Evolutionary conservation across 1,139 yeast species (phyloP).

Genomic region (Candida sp.): DNA sequence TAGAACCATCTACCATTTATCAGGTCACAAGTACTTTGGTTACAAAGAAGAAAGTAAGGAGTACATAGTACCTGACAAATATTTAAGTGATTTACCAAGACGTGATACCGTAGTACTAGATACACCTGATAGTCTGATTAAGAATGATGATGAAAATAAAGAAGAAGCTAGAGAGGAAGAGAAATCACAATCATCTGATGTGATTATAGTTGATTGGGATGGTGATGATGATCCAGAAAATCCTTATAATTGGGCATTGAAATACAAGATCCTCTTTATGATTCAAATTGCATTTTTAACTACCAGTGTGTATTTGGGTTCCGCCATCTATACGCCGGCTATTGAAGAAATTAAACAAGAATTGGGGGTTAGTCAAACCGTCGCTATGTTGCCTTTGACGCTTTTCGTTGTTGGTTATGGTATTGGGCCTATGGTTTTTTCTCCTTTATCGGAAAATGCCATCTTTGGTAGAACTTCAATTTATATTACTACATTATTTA

Average conservation of each 20-base stretch:
- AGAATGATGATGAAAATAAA: background rate
- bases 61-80: conserved; percentile 31
- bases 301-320: conserved; percentile 54
- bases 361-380: conserved; percentile 21
- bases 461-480: conserved; percentile 51
- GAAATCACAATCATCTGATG: background rate
- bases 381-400: conserved; percentile 32
- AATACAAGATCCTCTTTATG: conserved; percentile 34
- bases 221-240: conserved; percentile 54
- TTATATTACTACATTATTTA: conserved; percentile 25
- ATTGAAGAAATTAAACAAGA: conserved; percentile 22
- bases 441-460: conserved; percentile 37
- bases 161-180: background rate
- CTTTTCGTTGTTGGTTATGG: conserved; percentile 39
- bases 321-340: conserved; percentile 63
- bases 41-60: conserved; percentile 30
- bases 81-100: conserved; percentile 10
- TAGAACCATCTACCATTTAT: conserved; percentile 26
- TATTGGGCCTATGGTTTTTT: conserved; percentile 34
- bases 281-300: conserved; percentile 45
- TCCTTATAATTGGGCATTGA: conserved; percentile 54
- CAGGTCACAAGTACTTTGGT: conserved; percentile 23
- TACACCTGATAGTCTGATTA: background rate
- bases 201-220: conserved; percentile 34
- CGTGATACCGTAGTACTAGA: background rate